These are phyloP conservation scores for Mycena crocata DNA, from an alignment of 768 basidiomycete genomes.

Conservation along the genomic window DNA sequence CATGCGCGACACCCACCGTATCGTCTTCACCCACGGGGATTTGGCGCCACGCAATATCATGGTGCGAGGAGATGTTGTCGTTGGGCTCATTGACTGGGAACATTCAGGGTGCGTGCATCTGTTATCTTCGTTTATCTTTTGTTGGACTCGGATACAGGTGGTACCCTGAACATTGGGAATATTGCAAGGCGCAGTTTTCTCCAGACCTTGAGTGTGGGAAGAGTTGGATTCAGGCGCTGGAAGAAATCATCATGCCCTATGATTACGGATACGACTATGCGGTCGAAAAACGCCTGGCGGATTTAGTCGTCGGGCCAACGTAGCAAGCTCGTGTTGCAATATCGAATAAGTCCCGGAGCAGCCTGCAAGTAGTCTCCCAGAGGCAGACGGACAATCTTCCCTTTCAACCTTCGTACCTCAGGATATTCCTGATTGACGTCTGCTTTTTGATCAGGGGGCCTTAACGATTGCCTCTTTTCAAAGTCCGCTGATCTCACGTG, in stretches of 20 bases:
- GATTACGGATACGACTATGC: background rate
- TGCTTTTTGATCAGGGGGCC: no score
- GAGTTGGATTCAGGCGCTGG: conserved; percentile 2
- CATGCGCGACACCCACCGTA: conserved; percentile 10
- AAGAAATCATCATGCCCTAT: background rate
- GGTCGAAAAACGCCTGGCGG: background rate
- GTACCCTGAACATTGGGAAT: conserved; percentile 1
- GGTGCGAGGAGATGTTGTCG: background rate
- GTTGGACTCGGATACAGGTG: background rate
- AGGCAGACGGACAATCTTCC: no score
- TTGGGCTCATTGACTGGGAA: conserved; percentile 6
- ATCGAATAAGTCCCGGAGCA: no score
- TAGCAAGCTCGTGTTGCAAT: no score
- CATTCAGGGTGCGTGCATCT: background rate
- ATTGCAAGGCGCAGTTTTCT: background rate
- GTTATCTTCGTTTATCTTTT: background rate
- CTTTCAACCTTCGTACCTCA: no score
- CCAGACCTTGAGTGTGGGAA: background rate
- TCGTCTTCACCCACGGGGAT: conserved; percentile 8
- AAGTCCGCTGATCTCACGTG: conserved; percentile 12
- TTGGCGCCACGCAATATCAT: conserved; percentile 9
- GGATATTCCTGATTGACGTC: no score
- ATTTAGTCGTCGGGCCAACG: background rate
- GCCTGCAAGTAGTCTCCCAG: no score
- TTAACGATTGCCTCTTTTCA: no score